These are phyloP conservation scores for Fusarium chuoi DNA, from an alignment of 2,329 filamentous ascomycete genomes.

Conservation along the genomic window DNA sequence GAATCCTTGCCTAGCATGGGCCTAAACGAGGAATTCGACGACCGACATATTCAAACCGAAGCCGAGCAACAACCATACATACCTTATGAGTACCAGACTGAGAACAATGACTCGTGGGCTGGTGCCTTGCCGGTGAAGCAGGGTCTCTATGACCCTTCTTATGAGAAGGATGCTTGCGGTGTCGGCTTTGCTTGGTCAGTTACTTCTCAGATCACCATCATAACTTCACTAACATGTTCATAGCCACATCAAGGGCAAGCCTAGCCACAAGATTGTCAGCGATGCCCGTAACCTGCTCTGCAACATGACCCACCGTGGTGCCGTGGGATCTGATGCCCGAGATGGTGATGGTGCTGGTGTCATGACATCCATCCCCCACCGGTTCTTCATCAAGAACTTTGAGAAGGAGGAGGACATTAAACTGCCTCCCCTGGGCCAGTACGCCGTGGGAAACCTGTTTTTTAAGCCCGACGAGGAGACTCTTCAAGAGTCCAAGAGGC, in stretches of 20 bases:
- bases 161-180: conserved; percentile 99
- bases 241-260: conserved; percentile 95
- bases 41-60: conserved; percentile 71
- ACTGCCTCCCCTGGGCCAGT: conserved; percentile 89
- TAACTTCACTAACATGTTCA: conserved; percentile 35
- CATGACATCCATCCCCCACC: conserved; percentile 99
- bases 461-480: conserved; percentile 96
- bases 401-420: conserved; percentile 88
- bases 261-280: conserved; percentile 98
- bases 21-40: conserved; percentile 73
- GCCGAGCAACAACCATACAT: conserved; percentile 69
- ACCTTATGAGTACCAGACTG: conserved; percentile 86
- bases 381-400: conserved; percentile 99
- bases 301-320: conserved; percentile 99
- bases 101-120: conserved; percentile 90
- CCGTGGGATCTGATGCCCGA: conserved; percentile 95
- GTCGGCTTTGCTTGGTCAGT: conserved; percentile 96
- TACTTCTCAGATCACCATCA: not conserved
- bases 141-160: conserved; percentile 94
- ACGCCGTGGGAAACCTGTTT: conserved; percentile 97
- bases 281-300: conserved; percentile 97
- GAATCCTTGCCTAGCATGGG: conserved; percentile 74
- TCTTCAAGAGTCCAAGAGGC: conserved; percentile 87
- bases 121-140: conserved; percentile 96
- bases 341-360: conserved; percentile 98